Evolutionary conservation across 176 grass and related monocot genomes (phyloP).

Genomic region (Juncus inflexus): DNA sequence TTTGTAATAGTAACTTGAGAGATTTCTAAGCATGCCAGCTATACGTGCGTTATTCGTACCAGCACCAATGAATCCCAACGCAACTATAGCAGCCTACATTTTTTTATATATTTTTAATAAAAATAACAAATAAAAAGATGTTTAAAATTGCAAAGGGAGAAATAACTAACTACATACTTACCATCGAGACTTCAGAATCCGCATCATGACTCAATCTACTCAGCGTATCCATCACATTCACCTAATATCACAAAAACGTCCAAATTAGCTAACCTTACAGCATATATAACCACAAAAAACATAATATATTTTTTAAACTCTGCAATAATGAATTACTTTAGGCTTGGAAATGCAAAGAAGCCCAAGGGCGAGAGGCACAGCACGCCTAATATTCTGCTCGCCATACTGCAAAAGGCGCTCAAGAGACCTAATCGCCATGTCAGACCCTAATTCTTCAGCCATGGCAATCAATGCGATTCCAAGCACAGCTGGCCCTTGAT

Average conservation of each 20-base stretch:
- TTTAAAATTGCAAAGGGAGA: not conserved
- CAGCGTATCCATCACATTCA: constrained; percentile 97
- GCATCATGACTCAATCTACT: constrained; percentile 99
- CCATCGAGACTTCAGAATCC: constrained; percentile 94
- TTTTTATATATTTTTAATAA: constrained; percentile 19
- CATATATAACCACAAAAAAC: not conserved
- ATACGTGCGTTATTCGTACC: constrained; percentile 98
- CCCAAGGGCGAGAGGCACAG: constrained; percentile 89
- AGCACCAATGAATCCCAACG: constrained; percentile 90
- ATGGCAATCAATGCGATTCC: constrained; percentile 97
- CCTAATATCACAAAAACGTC: constrained; percentile 35
- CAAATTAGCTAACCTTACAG: not conserved
- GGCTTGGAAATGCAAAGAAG: constrained; percentile 96
- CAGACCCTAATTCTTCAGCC: constrained; percentile 90
- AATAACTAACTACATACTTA: constrained; percentile 20
- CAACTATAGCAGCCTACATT: constrained; percentile 80
- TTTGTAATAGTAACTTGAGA: constrained; percentile 99
- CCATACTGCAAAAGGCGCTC: constrained; percentile 92
- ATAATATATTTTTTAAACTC: constrained; percentile 2
- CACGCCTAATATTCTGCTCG: constrained; percentile 96
- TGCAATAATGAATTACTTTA: constrained; percentile 42
- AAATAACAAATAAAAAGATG: constrained; percentile 1
- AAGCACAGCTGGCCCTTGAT: constrained; percentile 97
- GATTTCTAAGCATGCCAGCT: constrained; percentile 95
- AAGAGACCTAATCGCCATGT: constrained; percentile 85